Conservation (phyloP, 257 asterid species). For the Solanum piurae region DNA sequence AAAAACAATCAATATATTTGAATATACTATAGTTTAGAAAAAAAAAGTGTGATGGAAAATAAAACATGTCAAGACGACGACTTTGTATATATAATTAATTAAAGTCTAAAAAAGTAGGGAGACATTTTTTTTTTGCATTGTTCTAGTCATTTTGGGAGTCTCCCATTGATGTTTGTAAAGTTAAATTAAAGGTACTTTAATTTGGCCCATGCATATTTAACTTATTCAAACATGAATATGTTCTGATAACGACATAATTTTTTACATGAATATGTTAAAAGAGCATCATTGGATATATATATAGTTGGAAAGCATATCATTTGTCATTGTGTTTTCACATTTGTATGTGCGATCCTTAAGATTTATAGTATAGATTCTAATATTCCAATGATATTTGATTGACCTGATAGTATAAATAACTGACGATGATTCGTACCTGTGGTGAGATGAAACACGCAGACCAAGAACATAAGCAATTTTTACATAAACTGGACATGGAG, state of each 20-base stretch:
- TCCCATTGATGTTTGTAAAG: not conserved
- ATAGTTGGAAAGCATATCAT: not conserved
- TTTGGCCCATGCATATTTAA: not conserved
- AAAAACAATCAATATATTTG: not conserved
- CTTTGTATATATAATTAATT: not conserved
- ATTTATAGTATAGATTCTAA: not conserved
- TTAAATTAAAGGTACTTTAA: not conserved
- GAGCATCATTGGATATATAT: not conserved
- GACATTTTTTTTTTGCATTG: not conserved
- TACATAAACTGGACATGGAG: slow-evolving; percentile 26
- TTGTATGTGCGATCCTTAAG: not conserved
- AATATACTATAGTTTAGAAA: not conserved
- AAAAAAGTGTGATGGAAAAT: not conserved
- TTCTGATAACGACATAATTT: not conserved
- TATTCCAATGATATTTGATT: not conserved
- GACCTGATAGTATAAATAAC: not conserved
- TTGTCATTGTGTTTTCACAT: not conserved
- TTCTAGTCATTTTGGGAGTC: not conserved
- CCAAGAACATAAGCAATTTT: slow-evolving; percentile 70
- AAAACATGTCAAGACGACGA: not conserved
- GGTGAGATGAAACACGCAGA: slow-evolving; percentile 64
- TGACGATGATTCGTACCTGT: slow-evolving; percentile 28
- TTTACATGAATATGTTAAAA: too few species aligned
- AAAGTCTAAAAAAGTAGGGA: not conserved
- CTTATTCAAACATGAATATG: not conserved